phyloP scores from a whole-genome alignment of 2,329 filamentous ascomycete species.

The Tolypocladium capitatum region DNA sequence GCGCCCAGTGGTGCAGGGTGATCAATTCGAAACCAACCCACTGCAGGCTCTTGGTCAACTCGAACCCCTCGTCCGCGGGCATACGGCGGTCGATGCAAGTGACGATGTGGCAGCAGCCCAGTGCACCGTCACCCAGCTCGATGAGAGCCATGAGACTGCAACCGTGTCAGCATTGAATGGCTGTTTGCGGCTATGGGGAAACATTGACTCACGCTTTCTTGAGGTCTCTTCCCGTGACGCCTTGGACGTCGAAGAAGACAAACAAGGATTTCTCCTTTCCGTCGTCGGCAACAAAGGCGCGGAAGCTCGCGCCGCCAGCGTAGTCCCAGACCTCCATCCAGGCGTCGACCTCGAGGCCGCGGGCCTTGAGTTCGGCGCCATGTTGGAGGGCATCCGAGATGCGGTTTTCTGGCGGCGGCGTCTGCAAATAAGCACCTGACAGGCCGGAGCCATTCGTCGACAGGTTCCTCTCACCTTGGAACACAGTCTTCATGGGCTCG shows the following conservation, averaged over 20 bases:
- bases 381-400: slow-evolving; percentile 22
- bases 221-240: slow-evolving; percentile 59
- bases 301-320: slow-evolving; percentile 68
- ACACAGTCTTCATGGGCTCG: slow-evolving; percentile 84
- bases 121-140: slow-evolving; percentile 66
- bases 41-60: slow-evolving; percentile 68
- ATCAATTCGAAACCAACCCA: slow-evolving; percentile 87
- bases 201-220: slow-evolving; percentile 63
- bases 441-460: slow-evolving; percentile 69
- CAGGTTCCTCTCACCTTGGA: slow-evolving; percentile 87
- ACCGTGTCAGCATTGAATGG: background rate
- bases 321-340: slow-evolving; percentile 82
- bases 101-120: slow-evolving; percentile 66
- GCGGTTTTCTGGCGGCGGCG: slow-evolving; percentile 39
- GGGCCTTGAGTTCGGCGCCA: slow-evolving; percentile 12
- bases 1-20: slow-evolving; percentile 65
- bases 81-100: slow-evolving; percentile 67
- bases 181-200: too few relatives aligned
- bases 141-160: slow-evolving; percentile 74
- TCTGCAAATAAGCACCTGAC: slow-evolving; percentile 55
- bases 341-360: slow-evolving; percentile 32
- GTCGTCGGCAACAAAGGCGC: slow-evolving; percentile 67
- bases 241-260: slow-evolving; percentile 66
- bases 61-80: slow-evolving; percentile 46
- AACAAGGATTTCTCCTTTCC: slow-evolving; percentile 64